Evolutionary conservation across 73 alveolate species (phyloP), one percentile per base, ranked within the genome.

Genomic region (Durusdinium trenchii): DNA sequence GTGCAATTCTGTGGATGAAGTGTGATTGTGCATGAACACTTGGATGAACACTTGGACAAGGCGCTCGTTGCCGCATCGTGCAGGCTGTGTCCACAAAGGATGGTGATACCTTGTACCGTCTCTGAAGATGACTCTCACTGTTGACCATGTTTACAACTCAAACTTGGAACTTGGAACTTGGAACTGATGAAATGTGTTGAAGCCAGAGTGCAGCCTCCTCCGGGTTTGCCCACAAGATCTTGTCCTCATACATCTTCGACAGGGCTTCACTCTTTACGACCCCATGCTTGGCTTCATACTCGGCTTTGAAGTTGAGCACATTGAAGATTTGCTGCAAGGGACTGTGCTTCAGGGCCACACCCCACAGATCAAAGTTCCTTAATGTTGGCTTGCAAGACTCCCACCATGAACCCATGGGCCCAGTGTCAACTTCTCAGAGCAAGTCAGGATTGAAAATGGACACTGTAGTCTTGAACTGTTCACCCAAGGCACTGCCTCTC

Each of bases 11-110:
- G 73, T 23, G 30, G 30, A 60, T 60, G 73, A 60, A 1, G 30
- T 60, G 30, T 23, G 73, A 23, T 23, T 60, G n/a, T 2, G 18
- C 12, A 57, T 23, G 18, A 23, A 23, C 69, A 57, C 30, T 60
- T 60, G 18, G 69, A 57, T 23, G 28, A 32, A 10, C 54, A 54
- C 16, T 10, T 14, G n/a, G n/a, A n/a, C 87, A 42, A 45, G 87
- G 14, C 43, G 26, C 87, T 14, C 87, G 60, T 10, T 76, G 42
- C 26, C 87, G 62, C 87, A 76, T 12, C 40, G 87, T 76, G 62
- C 87, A 76, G 0, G 87, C 87, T 76, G 87, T 76, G 87, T 76
- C 87, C 43, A 76, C 87, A 40, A 76, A 76, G 87, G 87, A 76
- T 43, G 87, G 43, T 26, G 87, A 76, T 7, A 76, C 87, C 87